These are phyloP conservation scores for Xylaria polymorpha DNA, from an alignment of 2,329 filamentous ascomycete species.

Conservation along the genomic window DNA sequence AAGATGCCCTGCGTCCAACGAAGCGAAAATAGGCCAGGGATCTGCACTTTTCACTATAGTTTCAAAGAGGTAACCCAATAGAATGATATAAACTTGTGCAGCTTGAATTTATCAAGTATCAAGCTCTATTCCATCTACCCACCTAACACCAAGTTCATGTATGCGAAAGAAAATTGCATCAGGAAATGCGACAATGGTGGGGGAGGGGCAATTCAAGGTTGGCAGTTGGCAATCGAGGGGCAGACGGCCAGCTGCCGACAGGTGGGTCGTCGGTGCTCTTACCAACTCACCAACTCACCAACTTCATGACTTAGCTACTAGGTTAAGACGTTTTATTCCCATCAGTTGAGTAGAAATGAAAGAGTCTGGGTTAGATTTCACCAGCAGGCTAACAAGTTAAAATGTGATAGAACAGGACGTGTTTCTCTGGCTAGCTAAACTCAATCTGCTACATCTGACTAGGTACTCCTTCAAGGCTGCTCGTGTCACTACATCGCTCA, in stretches of 20 bases:
- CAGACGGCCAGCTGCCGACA: not conserved
- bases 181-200: slow-evolving; percentile 36
- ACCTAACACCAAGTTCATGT: too few relatives aligned
- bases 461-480: slow-evolving; percentile 1
- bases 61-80: too few relatives aligned
- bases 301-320: too few relatives aligned
- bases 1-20: not conserved
- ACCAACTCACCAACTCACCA: too few relatives aligned
- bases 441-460: not conserved
- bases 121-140: not conserved
- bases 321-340: too few relatives aligned
- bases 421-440: not conserved
- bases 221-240: slow-evolving; percentile 33
- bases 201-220: slow-evolving; percentile 42
- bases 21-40: not conserved
- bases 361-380: not conserved
- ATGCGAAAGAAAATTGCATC: slow-evolving; percentile 25
- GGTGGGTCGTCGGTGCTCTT: not conserved
- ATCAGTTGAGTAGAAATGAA: not conserved
- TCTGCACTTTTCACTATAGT: not conserved
- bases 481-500: not conserved
- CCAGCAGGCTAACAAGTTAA: not conserved
- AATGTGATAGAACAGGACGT: not conserved
- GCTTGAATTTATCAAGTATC: not conserved
- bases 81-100: not conserved